These are phyloP conservation scores for Ramularia collo-cygni DNA, from an alignment of 2,329 filamentous ascomycete genomes.

Conservation along the genomic window DNA sequence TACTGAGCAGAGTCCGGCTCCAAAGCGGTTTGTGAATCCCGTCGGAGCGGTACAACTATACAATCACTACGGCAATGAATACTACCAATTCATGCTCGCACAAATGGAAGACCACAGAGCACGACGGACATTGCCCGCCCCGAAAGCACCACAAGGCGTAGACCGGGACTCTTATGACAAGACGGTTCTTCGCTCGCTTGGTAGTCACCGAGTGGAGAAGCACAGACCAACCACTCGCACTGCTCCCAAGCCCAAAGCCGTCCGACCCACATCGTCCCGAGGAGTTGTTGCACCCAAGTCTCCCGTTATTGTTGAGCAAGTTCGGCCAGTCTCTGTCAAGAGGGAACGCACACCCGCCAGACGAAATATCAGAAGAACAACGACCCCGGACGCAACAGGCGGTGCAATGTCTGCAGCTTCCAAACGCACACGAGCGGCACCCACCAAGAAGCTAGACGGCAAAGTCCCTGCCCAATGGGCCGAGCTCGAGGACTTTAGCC, in stretches of 20 bases:
- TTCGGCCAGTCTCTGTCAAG: background rate
- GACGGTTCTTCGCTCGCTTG: conserved; percentile 13
- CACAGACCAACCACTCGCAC: conserved; percentile 1
- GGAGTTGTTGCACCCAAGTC: background rate
- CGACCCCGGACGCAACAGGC: conserved; percentile 10
- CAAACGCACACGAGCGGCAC: conserved; percentile 22
- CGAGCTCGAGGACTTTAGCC: conserved; percentile 23
- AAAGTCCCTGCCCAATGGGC: conserved; percentile 21
- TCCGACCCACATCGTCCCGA: conserved; percentile 2
- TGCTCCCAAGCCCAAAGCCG: conserved; percentile 6
- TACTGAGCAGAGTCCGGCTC: background rate
- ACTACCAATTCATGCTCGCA: conserved; percentile 11
- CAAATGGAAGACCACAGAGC: conserved; percentile 10
- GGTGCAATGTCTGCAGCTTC: conserved; percentile 7
- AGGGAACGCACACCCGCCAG: conserved; percentile 3
- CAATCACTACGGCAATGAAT: conserved; percentile 14
- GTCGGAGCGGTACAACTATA: conserved; percentile 8
- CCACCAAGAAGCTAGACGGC: conserved; percentile 23
- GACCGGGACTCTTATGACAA: conserved; percentile 12
- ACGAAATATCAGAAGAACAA: conserved; percentile 12
- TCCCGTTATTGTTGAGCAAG: background rate
- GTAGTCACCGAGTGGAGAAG: conserved; percentile 13
- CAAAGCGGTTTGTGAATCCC: background rate
- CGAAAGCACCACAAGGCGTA: conserved; percentile 3
- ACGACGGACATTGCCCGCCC: conserved; percentile 11